A percentile compares a stretch with the other conserved stretches of the same genome.
Evolutionary conservation across 2,329 filamentous ascomycete genomes (phyloP).

Genomic region (Dothiorella sarmentorum): DNA sequence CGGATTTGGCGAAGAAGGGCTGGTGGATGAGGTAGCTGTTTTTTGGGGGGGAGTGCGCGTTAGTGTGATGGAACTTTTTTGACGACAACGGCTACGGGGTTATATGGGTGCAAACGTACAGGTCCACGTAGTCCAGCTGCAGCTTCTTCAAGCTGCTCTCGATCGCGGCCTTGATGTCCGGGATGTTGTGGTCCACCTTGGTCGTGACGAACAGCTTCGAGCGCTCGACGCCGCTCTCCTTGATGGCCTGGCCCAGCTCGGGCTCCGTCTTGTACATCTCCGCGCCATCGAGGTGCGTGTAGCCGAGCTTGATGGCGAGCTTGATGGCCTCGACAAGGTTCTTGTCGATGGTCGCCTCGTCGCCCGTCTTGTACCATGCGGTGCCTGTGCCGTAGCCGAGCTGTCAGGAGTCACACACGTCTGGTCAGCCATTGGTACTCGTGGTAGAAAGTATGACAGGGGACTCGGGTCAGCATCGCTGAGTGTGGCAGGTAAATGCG

Average conservation of each 20-base stretch:
- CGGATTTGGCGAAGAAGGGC: conserved; percentile 56
- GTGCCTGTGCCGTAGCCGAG: conserved; percentile 72
- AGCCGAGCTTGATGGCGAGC: conserved; percentile 65
- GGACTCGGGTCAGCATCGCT: not conserved
- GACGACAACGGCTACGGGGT: too few relatives aligned
- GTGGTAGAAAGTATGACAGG: too few relatives aligned
- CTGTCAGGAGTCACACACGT: conserved; percentile 36
- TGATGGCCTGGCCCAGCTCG: conserved; percentile 48
- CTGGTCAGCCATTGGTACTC: not conserved
- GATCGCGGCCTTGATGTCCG: conserved; percentile 55
- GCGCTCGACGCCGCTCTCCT: conserved; percentile 42
- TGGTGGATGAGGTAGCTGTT: conserved; percentile 57
- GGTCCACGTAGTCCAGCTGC: conserved; percentile 59
- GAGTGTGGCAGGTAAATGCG: not conserved
- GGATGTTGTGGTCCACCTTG: conserved; percentile 52
- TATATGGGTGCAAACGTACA: conserved; percentile 41
- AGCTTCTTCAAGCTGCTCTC: conserved; percentile 58
- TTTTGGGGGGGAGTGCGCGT: too few relatives aligned
- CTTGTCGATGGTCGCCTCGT: conserved; percentile 54
- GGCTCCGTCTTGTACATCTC: conserved; percentile 57
- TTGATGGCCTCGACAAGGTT: conserved; percentile 55
- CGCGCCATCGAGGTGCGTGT: conserved; percentile 70
- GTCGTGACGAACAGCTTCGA: conserved; percentile 53
- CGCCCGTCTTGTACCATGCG: conserved; percentile 56
- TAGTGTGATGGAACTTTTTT: too few relatives aligned